Base-by-base conservation (phyloP, 2,329 filamentous ascomycete genomes). In the Sclerotinia minor region DNA sequence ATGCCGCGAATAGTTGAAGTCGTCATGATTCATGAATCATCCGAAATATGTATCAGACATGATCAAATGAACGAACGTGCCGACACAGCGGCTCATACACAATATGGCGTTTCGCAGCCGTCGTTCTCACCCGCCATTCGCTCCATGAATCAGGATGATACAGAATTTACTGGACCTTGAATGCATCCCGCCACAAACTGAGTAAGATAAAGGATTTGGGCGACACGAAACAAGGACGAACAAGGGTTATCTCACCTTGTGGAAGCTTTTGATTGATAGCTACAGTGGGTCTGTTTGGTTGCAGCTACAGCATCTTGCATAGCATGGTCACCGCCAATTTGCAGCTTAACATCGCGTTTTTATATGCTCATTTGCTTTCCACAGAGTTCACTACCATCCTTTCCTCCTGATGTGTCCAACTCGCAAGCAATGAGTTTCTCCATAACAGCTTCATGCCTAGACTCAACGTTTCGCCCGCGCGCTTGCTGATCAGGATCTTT, bases 31-130 rank as follows among this genome's bases (percentile, higher is more conserved):
- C 59, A 38, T 61, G 45, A 38, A 26, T 38, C 58, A 50, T 61
- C 44, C 45, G 44, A 38, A 38, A 38, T 38, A 45, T 38, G 29
- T 38, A 61, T 61, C 58, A 61, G 21, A 61, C 49, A 13, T 8
- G 44, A 61, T 61, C 58, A 49, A 61, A 61, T 24, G 24, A 26
- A 61, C 29, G 29, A 38, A 35, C 21, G 8, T 26, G 19, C 59
- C 45, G 59, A 45, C 59, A 61, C 49, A 38, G 26, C 59, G 45
- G 32, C 59, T 61, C 8, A 50, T 8, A 26, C n/a, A 57, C 58
- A 50, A n/a, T 26, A 61, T 61, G 29, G 29, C 45, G 50, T 50
- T 8, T 61, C 29, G 32, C 29, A 50, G n/a, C 1, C 24, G 58
- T 21, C 44, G 5, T 61, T 50, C 45, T 41, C 17, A 61, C 50